Base-by-base conservation (phyloP, 2,329 filamentous ascomycete genomes). In the Ophiostoma montium region DNA sequence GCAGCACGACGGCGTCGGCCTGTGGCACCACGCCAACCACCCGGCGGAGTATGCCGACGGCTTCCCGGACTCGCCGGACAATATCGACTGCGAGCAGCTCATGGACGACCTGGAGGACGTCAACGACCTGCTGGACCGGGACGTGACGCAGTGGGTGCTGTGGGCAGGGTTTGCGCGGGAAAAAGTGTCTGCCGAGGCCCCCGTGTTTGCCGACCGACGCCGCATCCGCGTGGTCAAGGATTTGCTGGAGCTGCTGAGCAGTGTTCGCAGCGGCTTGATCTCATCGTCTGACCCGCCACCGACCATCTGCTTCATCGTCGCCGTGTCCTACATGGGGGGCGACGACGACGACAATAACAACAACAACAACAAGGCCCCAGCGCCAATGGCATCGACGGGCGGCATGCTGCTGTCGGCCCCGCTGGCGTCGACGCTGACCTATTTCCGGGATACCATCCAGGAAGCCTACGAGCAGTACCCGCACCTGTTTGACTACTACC, bases 21-120 rank as follows among this genome's bases (percentile, higher is more conserved):
- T 33, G 3, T 55, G 54, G 54, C 18, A 42, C 15, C 33, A 42
- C 30, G 11, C 13, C 2, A 1, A 31, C 30, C 12, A 48, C 19
- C 23, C 43, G 11, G 8, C 16, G 2, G 8, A 15, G 3, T 53
- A 27, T 19, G 12, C 30, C 16, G 38, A 42, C 6, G 53, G 42
- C 31, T 56, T 50, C 11, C 55, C 55, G 6, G 48, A 23, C 33
- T 53, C 52, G 4, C 27, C 51, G n/a, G 51, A 55, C 48, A 56
- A 56, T 47, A 47, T 56, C 15, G 52, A 56, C 49, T 54, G 52
- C 33, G 43, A 53, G 16, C 21, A n/a, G 15, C 46, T 55, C 1
- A 43, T 52, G 7, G 18, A 15, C 2, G 44, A 53, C 12, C 42
- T 55, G 4, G 48, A 50, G 48, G 49, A 53, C 32, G 33, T 39